Conservation (phyloP, 352 stramenopile species). For the Pythium dissotocum region DNA sequence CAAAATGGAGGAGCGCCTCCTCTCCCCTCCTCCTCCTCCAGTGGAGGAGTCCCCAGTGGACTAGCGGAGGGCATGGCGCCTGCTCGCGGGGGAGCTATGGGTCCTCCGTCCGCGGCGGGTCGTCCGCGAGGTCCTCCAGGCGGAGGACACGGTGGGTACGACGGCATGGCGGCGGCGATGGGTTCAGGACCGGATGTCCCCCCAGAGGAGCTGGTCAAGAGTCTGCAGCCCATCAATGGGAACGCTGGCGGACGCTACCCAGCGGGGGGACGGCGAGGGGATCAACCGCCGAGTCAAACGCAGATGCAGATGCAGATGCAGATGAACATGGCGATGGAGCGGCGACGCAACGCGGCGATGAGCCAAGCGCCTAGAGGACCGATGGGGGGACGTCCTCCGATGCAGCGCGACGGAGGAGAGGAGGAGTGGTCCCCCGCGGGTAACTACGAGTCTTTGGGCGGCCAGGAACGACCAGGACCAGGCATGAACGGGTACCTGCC, state of each 20-base stretch:
- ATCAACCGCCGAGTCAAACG: neutral
- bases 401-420: conserved; percentile 8
- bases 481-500: conserved; percentile 14
- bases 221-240: conserved; percentile 14
- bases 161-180: neutral
- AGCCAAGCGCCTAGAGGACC: conserved; percentile 8
- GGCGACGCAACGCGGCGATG: neutral
- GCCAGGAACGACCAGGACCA: neutral
- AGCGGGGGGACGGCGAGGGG: neutral
- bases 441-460: conserved; percentile 7
- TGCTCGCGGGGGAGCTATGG: neutral
- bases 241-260: conserved; percentile 3
- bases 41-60: neutral
- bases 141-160: conserved; percentile 13
- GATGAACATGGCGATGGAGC: conserved; percentile 8
- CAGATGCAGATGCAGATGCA: conserved; percentile 10
- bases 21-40: neutral
- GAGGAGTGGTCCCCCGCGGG: conserved; percentile 1
- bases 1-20: neutral
- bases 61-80: neutral
- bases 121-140: conserved; percentile 8
- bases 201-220: conserved; percentile 26
- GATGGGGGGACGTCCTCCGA: neutral
- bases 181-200: conserved; percentile 1
- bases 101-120: conserved; percentile 1